These are phyloP conservation scores for Lepiota brunneoincarnata DNA, from an alignment of 768 basidiomycete species.

Conservation along the genomic window DNA sequence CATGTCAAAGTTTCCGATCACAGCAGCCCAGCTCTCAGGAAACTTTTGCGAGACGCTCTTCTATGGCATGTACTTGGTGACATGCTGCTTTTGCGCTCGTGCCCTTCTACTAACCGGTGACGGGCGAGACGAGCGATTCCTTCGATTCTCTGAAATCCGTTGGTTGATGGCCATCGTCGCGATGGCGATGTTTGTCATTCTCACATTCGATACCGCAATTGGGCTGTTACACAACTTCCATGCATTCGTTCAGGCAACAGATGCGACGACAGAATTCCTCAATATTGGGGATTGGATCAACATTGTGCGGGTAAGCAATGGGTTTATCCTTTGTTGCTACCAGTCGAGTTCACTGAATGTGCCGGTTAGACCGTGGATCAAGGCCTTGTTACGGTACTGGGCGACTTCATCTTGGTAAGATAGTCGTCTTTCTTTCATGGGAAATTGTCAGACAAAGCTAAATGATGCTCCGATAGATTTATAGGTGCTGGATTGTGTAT, in stretches of 20 bases:
- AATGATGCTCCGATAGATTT: background rate
- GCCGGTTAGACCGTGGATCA: conserved; percentile 4
- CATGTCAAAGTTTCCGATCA: conserved; percentile 2
- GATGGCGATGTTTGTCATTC: background rate
- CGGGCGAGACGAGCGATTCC: conserved; percentile 6
- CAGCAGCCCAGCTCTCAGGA: conserved; percentile 10
- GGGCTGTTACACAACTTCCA: conserved; percentile 11
- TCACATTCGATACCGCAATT: conserved; percentile 7
- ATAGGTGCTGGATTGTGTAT: background rate
- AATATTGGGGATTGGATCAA: conserved; percentile 11
- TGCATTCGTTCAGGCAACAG: background rate
- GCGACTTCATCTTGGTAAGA: conserved; percentile 11
- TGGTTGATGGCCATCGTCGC: conserved; percentile 9
- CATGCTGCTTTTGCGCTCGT: conserved; percentile 3
- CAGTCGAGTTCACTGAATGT: background rate
- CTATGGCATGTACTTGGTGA: conserved; percentile 9
- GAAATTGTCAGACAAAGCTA: no score
- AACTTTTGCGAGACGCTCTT: conserved; percentile 11
- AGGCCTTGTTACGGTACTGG: conserved; percentile 3
- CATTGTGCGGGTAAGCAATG: conserved; percentile 2
- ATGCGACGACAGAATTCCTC: background rate
- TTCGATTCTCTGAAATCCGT: conserved; percentile 2
- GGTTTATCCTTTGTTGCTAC: background rate
- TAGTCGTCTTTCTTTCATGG: no score
- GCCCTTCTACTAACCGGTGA: background rate